Evolutionary conservation across 2,329 filamentous ascomycete species (phyloP).

Genomic region (Talaromyces sp.): DNA sequence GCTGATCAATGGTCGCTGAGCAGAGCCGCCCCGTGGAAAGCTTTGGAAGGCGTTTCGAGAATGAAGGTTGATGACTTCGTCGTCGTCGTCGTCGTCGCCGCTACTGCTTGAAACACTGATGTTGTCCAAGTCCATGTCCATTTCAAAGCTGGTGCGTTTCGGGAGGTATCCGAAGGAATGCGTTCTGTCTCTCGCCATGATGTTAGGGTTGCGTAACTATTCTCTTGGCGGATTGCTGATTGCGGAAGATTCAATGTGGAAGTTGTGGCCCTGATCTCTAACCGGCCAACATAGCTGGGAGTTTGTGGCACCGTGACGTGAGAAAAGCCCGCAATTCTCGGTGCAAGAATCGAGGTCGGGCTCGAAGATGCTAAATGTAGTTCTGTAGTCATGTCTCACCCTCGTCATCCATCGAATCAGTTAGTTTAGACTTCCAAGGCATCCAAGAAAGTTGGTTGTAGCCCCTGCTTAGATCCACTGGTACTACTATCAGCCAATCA

Average conservation of each 20-base stretch:
- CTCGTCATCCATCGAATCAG: not conserved
- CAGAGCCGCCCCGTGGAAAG: conserved; percentile 6
- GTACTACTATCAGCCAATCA: not conserved
- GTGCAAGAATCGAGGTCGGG: not conserved
- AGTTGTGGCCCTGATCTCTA: not conserved
- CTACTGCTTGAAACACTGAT: conserved; percentile 26
- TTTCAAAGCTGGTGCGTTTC: not conserved
- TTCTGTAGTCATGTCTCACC: not conserved
- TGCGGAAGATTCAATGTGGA: conserved; percentile 1
- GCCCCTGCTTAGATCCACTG: not conserved
- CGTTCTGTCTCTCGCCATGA: conserved; percentile 12
- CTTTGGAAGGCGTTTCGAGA: conserved; percentile 15
- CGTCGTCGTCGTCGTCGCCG: conserved; percentile 9
- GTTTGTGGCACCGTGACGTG: not conserved
- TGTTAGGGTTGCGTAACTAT: not conserved
- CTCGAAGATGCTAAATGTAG: not conserved
- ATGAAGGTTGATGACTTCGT: not conserved
- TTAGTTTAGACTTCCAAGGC: not conserved
- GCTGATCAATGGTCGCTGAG: conserved; percentile 35
- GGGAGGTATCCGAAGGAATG: not conserved
- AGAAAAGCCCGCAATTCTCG: not conserved
- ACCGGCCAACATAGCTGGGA: not conserved
- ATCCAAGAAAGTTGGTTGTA: not conserved
- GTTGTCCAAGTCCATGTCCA: conserved; percentile 28
- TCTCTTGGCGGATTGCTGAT: conserved; percentile 2